Base-by-base conservation (phyloP, 192 early-diverging fungal genomes). In the Mortierella claussenii region DNA sequence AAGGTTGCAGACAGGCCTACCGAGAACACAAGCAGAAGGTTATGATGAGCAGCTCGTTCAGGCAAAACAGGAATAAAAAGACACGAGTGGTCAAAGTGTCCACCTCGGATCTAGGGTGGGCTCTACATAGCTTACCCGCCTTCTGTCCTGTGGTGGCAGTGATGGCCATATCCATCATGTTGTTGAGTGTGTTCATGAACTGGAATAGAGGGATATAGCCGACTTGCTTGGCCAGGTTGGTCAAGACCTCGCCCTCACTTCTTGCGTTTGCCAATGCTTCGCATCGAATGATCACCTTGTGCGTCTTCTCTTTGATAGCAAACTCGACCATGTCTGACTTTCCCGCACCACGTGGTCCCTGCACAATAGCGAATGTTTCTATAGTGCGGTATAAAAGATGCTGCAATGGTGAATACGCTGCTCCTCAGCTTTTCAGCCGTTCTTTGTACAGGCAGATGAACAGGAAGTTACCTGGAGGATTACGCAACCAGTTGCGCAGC, bases 191-290 rank as follows among this genome's bases (percentile, higher is more conserved):
- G 31, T 86, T 86, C 60, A 92, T 82, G 69, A 89, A 93, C 59
- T 90, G 93, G 73, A 99, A 96, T 33, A 95, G 80, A 4, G 97
- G 97, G 78, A 94, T 93, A 83, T 94, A 97, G 6, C 93, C 93
- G 20, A 98, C 86, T 81, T 98, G 94, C 27, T 83, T 83, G 1
- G 96, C 94, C 62, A 99, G 79, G 12, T 75, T 75, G 20, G 87
- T 86, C 55, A 96, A 85, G 76, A 96, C 68, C 45, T 94, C 88
- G 46, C 90, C 81, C 47, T 92, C 89, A 58, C 85, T 90, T 34
- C 87, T 85, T 33, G 91, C 84, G 54, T 88, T 88, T 0, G 87
- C 89, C 50, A 99, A 80, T 30, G 89, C 88, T 57, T 93, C 88
- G 54, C 92, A 92, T 46, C 94, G 82, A 51, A 99, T 93, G 18